These are phyloP conservation scores for Phylloporus sp. DNA, from an alignment of 768 basidiomycete genomes.

Conservation along the genomic window DNA sequence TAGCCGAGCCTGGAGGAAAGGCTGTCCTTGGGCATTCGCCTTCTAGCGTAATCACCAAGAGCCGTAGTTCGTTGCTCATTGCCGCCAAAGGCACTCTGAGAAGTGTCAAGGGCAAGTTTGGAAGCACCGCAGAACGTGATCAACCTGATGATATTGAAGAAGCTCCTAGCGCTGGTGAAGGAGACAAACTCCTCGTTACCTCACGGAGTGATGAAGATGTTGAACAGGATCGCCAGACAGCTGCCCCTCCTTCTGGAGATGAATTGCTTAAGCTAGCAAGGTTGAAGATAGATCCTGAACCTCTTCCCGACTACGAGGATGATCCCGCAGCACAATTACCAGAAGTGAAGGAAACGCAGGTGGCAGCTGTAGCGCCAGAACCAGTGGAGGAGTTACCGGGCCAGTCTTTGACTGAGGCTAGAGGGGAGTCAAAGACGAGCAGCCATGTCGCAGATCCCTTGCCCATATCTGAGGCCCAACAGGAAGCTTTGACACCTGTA, in stretches of 20 bases:
- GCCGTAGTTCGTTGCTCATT: conserved; percentile 51
- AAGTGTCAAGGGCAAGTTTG: conserved; percentile 46
- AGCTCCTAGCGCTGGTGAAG: conserved; percentile 1
- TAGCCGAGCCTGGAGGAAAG: conserved; percentile 23
- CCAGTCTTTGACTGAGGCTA: conserved; percentile 1
- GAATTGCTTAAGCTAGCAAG: conserved; percentile 55
- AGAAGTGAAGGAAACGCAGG: conserved; percentile 3
- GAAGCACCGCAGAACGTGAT: conserved; percentile 11
- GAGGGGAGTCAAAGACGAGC: conserved; percentile 2
- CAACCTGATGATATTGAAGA: conserved; percentile 21
- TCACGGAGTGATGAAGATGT: conserved; percentile 21
- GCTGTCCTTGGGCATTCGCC: conserved; percentile 55
- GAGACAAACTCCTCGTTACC: conserved; percentile 6
- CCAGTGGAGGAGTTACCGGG: neutral
- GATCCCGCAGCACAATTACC: conserved; percentile 22
- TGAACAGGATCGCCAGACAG: conserved; percentile 8
- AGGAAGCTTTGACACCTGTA: conserved; percentile 12
- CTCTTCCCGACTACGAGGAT: conserved; percentile 60
- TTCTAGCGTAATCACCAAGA: conserved; percentile 36
- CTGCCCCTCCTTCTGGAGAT: conserved; percentile 33
- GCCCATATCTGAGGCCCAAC: neutral
- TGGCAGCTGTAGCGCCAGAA: neutral
- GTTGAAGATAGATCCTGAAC: conserved; percentile 36
- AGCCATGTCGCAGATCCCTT: neutral
- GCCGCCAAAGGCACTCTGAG: conserved; percentile 49